Base-by-base conservation (phyloP, 208 protist species). In the Trypanosoma rangeli region DNA sequence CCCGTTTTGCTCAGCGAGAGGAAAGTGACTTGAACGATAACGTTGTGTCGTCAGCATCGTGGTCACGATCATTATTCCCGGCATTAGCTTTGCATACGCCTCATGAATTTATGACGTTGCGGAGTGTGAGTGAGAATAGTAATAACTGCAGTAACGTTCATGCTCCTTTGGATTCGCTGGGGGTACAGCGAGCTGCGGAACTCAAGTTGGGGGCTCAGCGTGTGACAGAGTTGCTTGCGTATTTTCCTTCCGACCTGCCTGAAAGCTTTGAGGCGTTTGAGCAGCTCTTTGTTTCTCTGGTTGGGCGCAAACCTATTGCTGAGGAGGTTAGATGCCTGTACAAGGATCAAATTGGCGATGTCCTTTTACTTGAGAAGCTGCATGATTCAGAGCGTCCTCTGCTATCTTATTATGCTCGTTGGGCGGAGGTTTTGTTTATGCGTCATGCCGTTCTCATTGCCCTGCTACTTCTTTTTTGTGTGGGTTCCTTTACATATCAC, bases 401-500 rank as follows among this genome's bases (percentile, higher is more conserved):
- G 8, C 18, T 73, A 28, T 5, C 39, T 20, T 46, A 66, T 24
- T 73, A 73, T 57, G 42, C 39, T 0, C 49, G 59, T 55, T 73
- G 68, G 68, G n/a, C 37, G 18, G 54, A 48, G 26, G 49, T 69
- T 37, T 57, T 75, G 10, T 64, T 75, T 26, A 75, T 61, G 28
- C 55, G 24, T 26, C 46, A 75, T 49, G 61, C 54, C 20, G 56
- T 61, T 28, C 39, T 69, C 39, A 59, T 72, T 58, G 64, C 42
- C 13, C 48, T 77, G 3, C 31, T 71, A 15, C 18, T 77, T 24
- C 60, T 77, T 1, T 77, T 66, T 60, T 37, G 71, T n/a, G 56
- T 60, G 26, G 65, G 60, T n/a, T 67, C 72, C 15, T 71, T 77
- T 65, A 70, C 50, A 10, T 70, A 70, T 52, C 59, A 70, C 37